A percentile compares a stretch with the other conserved stretches of the same genome.
These are phyloP conservation scores for Trichopus zeylanicus DNA, from an alignment of 116 monocot genomes.

Conservation along the genomic window DNA sequence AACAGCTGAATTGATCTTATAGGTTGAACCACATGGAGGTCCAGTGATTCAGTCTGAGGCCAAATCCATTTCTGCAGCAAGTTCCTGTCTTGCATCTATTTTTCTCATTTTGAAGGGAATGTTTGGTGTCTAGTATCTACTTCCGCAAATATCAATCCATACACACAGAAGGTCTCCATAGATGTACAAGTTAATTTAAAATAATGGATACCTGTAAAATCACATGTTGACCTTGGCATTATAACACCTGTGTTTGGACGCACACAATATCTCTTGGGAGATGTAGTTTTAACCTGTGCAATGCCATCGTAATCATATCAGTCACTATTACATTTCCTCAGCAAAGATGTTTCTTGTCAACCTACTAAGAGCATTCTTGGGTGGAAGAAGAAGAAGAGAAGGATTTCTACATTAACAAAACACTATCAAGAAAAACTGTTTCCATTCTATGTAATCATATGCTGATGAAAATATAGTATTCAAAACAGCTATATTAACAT, in stretches of 20 bases:
- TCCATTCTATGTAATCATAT: too few species aligned
- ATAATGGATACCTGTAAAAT: slow-evolving; percentile 59
- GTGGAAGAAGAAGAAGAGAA: background rate
- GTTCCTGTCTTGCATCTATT: too few species aligned
- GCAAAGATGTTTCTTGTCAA: background rate
- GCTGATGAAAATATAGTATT: too few species aligned
- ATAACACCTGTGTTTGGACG: slow-evolving; percentile 80
- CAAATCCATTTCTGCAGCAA: too few species aligned
- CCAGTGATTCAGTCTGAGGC: too few species aligned
- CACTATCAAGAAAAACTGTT: background rate
- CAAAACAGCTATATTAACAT: too few species aligned
- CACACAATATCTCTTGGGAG: slow-evolving; percentile 88
- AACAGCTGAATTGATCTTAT: too few species aligned
- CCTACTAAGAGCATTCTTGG: background rate
- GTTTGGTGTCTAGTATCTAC: too few species aligned
- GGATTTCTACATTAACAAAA: background rate
- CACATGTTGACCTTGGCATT: slow-evolving; percentile 49
- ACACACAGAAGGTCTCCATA: background rate
- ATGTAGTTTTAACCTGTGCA: slow-evolving; percentile 84
- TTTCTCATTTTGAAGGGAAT: too few species aligned
- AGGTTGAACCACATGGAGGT: too few species aligned
- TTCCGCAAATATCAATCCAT: too few species aligned
- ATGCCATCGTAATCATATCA: slow-evolving; percentile 4
- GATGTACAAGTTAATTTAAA: background rate
- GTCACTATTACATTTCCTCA: background rate